Evolutionary conservation across 73 alveolate genomes (phyloP), one percentile per base, ranked within the genome.

Genomic region (Durusdinium trenchii): DNA sequence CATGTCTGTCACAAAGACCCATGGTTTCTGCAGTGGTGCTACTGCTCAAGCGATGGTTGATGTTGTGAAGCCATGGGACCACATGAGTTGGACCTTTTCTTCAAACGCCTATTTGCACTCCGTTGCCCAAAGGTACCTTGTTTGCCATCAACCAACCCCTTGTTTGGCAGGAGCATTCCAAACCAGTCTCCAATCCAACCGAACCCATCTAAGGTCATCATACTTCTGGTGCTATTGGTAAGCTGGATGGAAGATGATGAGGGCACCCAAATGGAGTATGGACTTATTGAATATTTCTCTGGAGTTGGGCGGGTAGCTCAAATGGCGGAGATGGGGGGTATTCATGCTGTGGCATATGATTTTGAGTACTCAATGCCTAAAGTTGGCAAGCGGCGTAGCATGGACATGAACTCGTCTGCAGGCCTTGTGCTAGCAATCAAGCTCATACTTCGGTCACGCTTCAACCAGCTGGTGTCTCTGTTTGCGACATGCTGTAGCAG

Each of bases 351-450:
- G 20, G 90, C 90, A 10, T 79, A 45, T 46, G 90, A 79, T 20
- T 40, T 61, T 6, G 90, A 79, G 28, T 79, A 23, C 26, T 61
- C 64, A 18, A 79, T 20, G 45, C 5, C 46, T 30, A 79, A 79
- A 46, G 40, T 16, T 26, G 18, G 45, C 40, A 45, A 42, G 26
- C 64, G 90, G 14, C 40, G 61, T 30, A 61, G 64, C 16, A 79
- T 79, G 90, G 90, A 79, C 28, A 42, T 79, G 45, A 79, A 79
- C 35, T 7, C 38, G 20, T 50, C 48, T 36, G 75, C 71, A 14
- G 94, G 71, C 35, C 35, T 83, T 26, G 75, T 38, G 71, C 32
- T 86, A 47, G 95, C 95, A 14, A 86, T 86, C 43, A 38, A 60
- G 46, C 45, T 86, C 32, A 10, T 86, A 2, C 43, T 86, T 43